These are phyloP conservation scores for Penicillium decumbens DNA, from an alignment of 2,329 filamentous ascomycete genomes.

Conservation along the genomic window DNA sequence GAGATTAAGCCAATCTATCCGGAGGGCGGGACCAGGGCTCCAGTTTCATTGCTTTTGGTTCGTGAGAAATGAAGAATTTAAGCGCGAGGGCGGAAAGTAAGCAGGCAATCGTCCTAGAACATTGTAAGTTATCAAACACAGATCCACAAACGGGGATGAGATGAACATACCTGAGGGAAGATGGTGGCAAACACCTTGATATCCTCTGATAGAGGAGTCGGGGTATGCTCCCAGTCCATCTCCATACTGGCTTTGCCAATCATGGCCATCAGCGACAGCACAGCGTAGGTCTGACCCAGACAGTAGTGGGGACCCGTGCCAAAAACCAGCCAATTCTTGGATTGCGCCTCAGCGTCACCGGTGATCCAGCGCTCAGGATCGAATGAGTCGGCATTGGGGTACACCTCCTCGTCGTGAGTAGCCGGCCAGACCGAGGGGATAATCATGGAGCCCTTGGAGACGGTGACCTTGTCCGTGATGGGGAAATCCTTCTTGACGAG, in stretches of 20 bases:
- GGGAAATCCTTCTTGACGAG: constrained; percentile 92
- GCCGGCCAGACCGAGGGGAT: constrained; percentile 87
- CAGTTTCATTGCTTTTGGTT: constrained; percentile 14
- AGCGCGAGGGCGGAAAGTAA: constrained; percentile 59
- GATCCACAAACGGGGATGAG: neutral
- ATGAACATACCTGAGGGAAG: constrained; percentile 71
- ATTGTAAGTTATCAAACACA: constrained; percentile 21
- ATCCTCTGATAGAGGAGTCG: constrained; percentile 79
- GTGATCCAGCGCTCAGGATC: constrained; percentile 88
- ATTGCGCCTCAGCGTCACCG: constrained; percentile 81
- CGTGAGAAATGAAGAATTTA: constrained; percentile 22
- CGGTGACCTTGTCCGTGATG: constrained; percentile 80
- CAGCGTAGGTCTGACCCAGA: constrained; percentile 86
- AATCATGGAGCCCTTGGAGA: constrained; percentile 91
- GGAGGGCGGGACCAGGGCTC: constrained; percentile 13
- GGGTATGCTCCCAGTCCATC: constrained; percentile 84
- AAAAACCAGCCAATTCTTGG: constrained; percentile 96
- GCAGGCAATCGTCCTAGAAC: constrained; percentile 71
- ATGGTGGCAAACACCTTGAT: constrained; percentile 99
- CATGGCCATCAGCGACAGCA: constrained; percentile 81
- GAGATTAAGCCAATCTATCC: constrained; percentile 17
- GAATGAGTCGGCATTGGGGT: constrained; percentile 81
- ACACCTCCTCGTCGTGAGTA: constrained; percentile 87
- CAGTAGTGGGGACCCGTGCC: constrained; percentile 96
- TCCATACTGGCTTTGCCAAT: constrained; percentile 83